Conservation (phyloP, 306 rosid species). For the Corylus avellana region DNA sequence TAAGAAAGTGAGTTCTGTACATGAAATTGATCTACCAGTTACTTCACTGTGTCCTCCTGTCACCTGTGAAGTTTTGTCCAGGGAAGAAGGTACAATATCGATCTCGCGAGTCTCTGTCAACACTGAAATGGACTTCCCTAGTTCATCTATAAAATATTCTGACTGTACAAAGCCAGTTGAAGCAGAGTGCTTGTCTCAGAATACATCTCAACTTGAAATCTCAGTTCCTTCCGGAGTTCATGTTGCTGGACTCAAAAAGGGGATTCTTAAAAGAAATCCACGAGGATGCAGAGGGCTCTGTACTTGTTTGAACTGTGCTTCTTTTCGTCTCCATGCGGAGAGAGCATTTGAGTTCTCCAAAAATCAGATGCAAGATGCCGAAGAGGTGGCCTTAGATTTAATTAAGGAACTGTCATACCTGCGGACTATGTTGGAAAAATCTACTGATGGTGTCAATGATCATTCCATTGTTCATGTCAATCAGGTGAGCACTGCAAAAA, state of each 20-base stretch:
- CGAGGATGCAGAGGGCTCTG: conserved; percentile 93
- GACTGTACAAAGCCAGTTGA: conserved; percentile 32
- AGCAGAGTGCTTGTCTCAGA: conserved; percentile 25
- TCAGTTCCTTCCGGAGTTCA: conserved; percentile 21
- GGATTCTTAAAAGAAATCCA: conserved; percentile 74
- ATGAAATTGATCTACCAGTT: conserved; percentile 28
- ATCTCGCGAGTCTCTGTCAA: conserved; percentile 12
- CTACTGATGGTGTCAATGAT: conserved; percentile 30
- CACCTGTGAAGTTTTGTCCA: conserved; percentile 18
- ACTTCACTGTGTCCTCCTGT: conserved; percentile 16
- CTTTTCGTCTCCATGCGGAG: conserved; percentile 80
- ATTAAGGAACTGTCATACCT: conserved; percentile 60
- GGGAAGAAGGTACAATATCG: conserved; percentile 32
- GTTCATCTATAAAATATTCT: conserved; percentile 21
- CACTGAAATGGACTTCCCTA: conserved; percentile 27
- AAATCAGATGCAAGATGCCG: conserved; percentile 72
- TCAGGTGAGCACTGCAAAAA: conserved; percentile 45
- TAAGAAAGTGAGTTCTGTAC: conserved; percentile 19
- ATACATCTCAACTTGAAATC: conserved; percentile 25
- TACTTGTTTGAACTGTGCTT: conserved; percentile 78
- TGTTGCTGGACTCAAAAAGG: conserved; percentile 28
- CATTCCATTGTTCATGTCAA: conserved; percentile 26
- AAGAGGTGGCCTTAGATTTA: conserved; percentile 69
- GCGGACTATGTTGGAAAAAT: conserved; percentile 50
- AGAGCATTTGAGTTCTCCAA: conserved; percentile 89